A percentile compares a stretch with the other conserved stretches of the same genome.
Conservation (phyloP, 805 yeast genomes). For the Tetrapisispora pingtungensis region DNA sequence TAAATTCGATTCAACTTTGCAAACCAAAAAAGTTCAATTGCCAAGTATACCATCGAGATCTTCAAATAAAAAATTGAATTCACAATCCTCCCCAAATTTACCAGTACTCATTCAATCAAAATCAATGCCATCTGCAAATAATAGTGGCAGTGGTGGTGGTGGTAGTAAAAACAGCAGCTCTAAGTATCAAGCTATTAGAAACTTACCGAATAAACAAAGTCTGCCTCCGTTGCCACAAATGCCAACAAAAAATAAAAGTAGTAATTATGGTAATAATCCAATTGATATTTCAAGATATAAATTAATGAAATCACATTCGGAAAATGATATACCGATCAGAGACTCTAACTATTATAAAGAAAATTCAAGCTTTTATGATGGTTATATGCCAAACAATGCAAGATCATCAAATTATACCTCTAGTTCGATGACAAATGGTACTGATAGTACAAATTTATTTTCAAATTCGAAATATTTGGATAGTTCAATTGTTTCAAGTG, state of each 20-base stretch:
- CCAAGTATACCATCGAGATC: conserved; percentile 13
- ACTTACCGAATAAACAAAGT: background rate
- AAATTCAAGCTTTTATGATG: conserved; percentile 12
- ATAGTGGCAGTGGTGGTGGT: too few species aligned
- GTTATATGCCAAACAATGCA: conserved; percentile 8
- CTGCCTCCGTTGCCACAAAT: conserved; percentile 24
- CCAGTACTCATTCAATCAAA: background rate
- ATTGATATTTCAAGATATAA: background rate
- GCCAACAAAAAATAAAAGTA: conserved; percentile 7
- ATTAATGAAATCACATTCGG: conserved; percentile 20
- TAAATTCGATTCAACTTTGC: background rate
- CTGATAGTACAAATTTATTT: conserved; percentile 17
- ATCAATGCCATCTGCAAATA: background rate
- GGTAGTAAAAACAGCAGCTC: too few species aligned
- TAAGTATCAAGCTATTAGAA: conserved; percentile 1
- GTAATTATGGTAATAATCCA: too few species aligned
- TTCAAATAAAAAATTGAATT: background rate
- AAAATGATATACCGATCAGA: conserved; percentile 16
- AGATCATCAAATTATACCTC: background rate
- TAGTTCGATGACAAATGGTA: background rate
- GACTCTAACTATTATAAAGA: conserved; percentile 10
- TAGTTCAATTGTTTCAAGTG: conserved; percentile 36
- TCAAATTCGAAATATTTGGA: conserved; percentile 40
- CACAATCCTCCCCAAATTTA: conserved; percentile 1
- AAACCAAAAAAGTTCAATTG: background rate